phyloP scores from a whole-genome alignment of 2,329 filamentous ascomycete genomes.

The Fusarium devonianum region DNA sequence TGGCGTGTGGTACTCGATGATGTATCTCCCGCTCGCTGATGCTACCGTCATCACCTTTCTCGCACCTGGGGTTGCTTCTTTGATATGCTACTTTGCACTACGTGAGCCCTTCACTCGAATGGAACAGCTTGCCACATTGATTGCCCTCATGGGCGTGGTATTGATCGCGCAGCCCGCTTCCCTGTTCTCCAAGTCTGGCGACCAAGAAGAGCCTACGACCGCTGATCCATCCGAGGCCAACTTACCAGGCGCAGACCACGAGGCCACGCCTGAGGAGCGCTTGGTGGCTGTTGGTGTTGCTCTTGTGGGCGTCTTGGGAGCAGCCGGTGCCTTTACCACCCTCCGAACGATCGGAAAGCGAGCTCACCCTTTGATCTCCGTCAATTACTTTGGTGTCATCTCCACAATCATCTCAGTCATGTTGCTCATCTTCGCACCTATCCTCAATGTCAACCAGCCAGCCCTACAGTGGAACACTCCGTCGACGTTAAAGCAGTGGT shows the following conservation, averaged over 20 bases:
- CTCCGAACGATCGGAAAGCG: slow-evolving; percentile 82
- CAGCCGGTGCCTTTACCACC: slow-evolving; percentile 74
- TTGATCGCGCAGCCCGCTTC: slow-evolving; percentile 78
- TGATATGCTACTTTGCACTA: slow-evolving; percentile 77
- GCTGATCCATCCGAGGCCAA: slow-evolving; percentile 22
- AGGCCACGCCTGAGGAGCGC: slow-evolving; percentile 67
- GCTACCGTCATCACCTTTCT: slow-evolving; percentile 91
- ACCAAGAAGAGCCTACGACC: slow-evolving; percentile 30
- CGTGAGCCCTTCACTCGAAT: slow-evolving; percentile 79
- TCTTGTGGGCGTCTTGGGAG: slow-evolving; percentile 79
- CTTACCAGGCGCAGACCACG: slow-evolving; percentile 46
- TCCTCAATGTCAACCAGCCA: slow-evolving; percentile 55
- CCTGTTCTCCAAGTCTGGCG: slow-evolving; percentile 52
- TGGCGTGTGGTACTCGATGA: slow-evolving; percentile 71
- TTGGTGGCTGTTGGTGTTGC: slow-evolving; percentile 74
- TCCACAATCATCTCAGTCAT: slow-evolving; percentile 72
- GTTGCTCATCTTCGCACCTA: slow-evolving; percentile 62
- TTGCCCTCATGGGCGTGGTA: slow-evolving; percentile 81
- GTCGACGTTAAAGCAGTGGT: slow-evolving; percentile 63
- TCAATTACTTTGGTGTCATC: slow-evolving; percentile 81
- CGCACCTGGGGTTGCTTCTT: slow-evolving; percentile 78
- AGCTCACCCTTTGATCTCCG: slow-evolving; percentile 81
- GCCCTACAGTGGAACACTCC: slow-evolving; percentile 54
- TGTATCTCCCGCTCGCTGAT: slow-evolving; percentile 85
- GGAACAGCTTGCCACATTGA: slow-evolving; percentile 77